These are phyloP conservation scores for Exophiala mesophila DNA, from an alignment of 2,329 filamentous ascomycete genomes.

Conservation along the genomic window DNA sequence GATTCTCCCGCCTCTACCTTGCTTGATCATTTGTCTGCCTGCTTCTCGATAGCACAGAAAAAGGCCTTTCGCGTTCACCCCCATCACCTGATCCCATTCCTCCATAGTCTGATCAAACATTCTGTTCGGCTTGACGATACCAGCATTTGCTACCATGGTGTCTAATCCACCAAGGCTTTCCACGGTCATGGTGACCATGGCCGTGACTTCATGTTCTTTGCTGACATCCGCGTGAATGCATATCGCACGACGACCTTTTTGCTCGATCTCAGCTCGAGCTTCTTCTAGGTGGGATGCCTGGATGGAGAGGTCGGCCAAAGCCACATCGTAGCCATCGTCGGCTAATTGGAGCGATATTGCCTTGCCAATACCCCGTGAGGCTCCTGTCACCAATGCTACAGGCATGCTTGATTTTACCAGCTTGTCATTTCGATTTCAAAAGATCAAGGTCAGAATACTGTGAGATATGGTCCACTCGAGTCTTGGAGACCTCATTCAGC, in stretches of 20 bases:
- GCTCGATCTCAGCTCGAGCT: constrained; percentile 2
- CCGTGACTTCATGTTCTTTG: constrained; percentile 47
- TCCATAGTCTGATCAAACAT: constrained; percentile 53
- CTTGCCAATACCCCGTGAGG: constrained; percentile 52
- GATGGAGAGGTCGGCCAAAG: constrained; percentile 1
- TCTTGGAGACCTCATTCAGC: too few relatives aligned
- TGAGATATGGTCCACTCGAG: too few relatives aligned
- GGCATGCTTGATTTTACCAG: too few relatives aligned
- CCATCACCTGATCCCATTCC: constrained; percentile 55
- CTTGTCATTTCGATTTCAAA: too few relatives aligned
- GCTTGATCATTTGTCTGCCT: constrained; percentile 60
- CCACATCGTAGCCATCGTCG: constrained; percentile 49
- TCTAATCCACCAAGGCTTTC: constrained; percentile 48
- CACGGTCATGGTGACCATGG: constrained; percentile 49
- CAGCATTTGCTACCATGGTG: constrained; percentile 57
- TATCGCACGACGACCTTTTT: constrained; percentile 35
- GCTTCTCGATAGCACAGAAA: constrained; percentile 61
- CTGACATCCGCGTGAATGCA: constrained; percentile 58
- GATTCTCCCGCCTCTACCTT: constrained; percentile 48
- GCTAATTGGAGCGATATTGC: constrained; percentile 51
- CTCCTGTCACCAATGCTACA: constrained; percentile 45
- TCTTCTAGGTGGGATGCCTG: constrained; percentile 1
- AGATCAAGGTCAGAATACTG: too few relatives aligned
- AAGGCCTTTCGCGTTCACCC: constrained; percentile 60
- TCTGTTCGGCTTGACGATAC: constrained; percentile 53